Base-by-base conservation (phyloP, 345 rosid species). In the Salix exigua region DNA sequence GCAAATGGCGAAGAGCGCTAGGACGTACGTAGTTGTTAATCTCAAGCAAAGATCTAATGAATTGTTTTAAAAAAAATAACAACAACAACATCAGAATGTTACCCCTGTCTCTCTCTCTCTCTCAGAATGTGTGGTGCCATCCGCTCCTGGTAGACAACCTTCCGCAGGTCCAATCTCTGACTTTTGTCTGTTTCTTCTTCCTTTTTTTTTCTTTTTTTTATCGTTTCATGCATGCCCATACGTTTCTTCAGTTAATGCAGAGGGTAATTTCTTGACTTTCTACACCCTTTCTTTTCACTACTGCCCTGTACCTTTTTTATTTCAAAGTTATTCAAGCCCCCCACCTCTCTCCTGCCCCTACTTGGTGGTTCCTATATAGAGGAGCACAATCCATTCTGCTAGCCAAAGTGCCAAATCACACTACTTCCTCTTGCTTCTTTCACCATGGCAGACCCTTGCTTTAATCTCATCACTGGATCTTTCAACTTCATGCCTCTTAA, bases 361-460 rank as follows among this genome's bases (percentile, higher is more conserved):
- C 68, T 26, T 7, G 11, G n/a, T 35, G 6, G 37, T 33, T 6
- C 37, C 26, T 77, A 37, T 77, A 67, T 53, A 64, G 18, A 61
- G 18, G n/a, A 37, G n/a, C 25, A 30, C 62, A 10, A 4, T 61
- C 62, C 26, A 23, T 23, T 19, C 33, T 53, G 17, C 38, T 25
- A 25, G 25, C 23, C 64, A 4, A 26, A 61, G 40, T 19, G 18
- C 21, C 37, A 63, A 31, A 77, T 19, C 62, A 23, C 6, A 5
- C 51, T 73, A 6, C 30, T 46, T 51, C 19, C 46, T 55, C 40
- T 35, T 65, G 60, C 48, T 26, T 76, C 42, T 50, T 33, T 68
- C 42, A 50, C 35, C 48, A 87, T 87, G 89, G 71, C 86, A 62
- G 89, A 85, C 73, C 89, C 88, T 63, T 83, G 70, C 73, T 71